phyloP scores from a whole-genome alignment of 2,329 filamentous ascomycete species.

The Plectosphaerella plurivora region DNA sequence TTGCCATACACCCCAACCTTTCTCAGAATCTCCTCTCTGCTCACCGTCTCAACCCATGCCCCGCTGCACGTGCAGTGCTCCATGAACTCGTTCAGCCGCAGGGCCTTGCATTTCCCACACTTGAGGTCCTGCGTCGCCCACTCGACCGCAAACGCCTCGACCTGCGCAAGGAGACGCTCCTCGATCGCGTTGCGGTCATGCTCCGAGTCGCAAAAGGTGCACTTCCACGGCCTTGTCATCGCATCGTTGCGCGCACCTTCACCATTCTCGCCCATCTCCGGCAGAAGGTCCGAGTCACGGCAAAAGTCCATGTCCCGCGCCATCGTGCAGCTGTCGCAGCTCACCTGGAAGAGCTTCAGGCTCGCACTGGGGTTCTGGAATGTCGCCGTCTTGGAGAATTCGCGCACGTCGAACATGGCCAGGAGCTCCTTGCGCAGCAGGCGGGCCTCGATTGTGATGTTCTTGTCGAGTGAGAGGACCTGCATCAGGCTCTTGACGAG shows the following conservation, averaged over 20 bases:
- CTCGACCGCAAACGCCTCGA: slow-evolving; percentile 69
- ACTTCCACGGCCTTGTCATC: slow-evolving; percentile 60
- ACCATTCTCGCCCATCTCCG: slow-evolving; percentile 30
- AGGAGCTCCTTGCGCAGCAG: slow-evolving; percentile 86
- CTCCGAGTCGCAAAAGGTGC: slow-evolving; percentile 68
- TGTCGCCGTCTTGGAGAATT: slow-evolving; percentile 83
- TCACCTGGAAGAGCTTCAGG: slow-evolving; percentile 69
- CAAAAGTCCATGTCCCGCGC: slow-evolving; percentile 88
- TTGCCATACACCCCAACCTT: slow-evolving; percentile 65
- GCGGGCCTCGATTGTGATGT: slow-evolving; percentile 82
- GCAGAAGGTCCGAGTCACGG: slow-evolving; percentile 77
- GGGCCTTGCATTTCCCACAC: slow-evolving; percentile 65
- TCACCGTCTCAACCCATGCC: slow-evolving; percentile 70
- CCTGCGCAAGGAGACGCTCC: slow-evolving; percentile 71
- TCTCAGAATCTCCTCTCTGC: slow-evolving; percentile 60
- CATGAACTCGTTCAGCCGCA: slow-evolving; percentile 89
- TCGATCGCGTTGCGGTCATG: slow-evolving; percentile 80
- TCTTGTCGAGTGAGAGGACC: slow-evolving; percentile 84
- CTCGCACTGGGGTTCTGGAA: slow-evolving; percentile 82
- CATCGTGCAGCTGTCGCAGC: slow-evolving; percentile 88
- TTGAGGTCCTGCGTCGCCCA: slow-evolving; percentile 91
- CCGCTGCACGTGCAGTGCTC: slow-evolving; percentile 95
- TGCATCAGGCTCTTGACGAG: slow-evolving; percentile 93
- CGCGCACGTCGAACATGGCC: slow-evolving; percentile 85
- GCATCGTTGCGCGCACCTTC: slow-evolving; percentile 14